These are phyloP conservation scores for Aphelidium insulamus DNA, from an alignment of 371 early-diverging fungal genomes.

Conservation along the genomic window DNA sequence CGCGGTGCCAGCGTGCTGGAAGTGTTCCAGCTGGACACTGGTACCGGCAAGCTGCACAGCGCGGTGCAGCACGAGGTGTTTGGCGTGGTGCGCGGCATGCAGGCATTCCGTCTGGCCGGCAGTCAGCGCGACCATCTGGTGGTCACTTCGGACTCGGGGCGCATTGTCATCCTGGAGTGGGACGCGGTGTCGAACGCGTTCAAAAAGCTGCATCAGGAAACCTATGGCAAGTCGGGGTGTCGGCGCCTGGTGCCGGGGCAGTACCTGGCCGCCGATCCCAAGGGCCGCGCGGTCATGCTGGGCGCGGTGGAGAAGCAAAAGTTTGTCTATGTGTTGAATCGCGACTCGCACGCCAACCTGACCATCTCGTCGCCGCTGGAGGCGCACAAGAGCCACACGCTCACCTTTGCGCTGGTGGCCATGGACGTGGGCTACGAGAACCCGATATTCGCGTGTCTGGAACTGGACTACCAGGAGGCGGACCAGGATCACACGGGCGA, in stretches of 20 bases:
- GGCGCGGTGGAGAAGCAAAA: conserved; percentile 84
- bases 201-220: conserved; percentile 71
- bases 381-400: conserved; percentile 58
- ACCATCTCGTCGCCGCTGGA: conserved; percentile 90
- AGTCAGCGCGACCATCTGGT: conserved; percentile 63
- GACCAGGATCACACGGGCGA: conserved; percentile 59
- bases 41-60: conserved; percentile 56
- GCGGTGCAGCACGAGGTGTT: conserved; percentile 57
- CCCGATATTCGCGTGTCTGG: conserved; percentile 86
- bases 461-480: conserved; percentile 63
- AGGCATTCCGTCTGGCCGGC: conserved; percentile 43
- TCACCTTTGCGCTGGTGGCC: conserved; percentile 54
- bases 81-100: conserved; percentile 56
- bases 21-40: conserved; percentile 49
- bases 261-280: conserved; percentile 84
- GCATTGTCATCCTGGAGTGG: conserved; percentile 76
- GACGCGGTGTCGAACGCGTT: conserved; percentile 46
- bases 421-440: conserved; percentile 96
- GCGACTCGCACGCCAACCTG: conserved; percentile 60
- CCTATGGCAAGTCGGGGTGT: conserved; percentile 82
- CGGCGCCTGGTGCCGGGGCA: conserved; percentile 84
- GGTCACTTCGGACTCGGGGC: conserved; percentile 76
- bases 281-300: conserved; percentile 90
- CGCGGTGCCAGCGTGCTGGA: conserved; percentile 53
- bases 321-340: conserved; percentile 82